Evolutionary conservation across 148 eudicot species (phyloP), one percentile per base, ranked within the genome.

Genomic region (Nepenthes gracilis): DNA sequence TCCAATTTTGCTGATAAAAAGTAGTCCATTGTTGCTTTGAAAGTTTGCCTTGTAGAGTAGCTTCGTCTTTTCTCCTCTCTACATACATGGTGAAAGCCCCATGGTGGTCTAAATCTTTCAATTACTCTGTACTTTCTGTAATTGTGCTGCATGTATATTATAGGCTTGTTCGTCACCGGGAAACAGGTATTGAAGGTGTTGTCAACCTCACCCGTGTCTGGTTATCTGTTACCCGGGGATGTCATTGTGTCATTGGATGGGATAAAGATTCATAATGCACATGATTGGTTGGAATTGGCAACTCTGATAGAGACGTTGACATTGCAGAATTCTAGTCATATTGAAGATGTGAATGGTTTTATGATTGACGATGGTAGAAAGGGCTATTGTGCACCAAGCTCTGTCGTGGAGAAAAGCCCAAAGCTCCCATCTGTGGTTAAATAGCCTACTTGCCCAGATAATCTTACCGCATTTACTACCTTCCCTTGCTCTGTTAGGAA

Each of bases 41-140:
- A 77, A 92, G 97, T 78, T 75, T 78, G 85, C 77, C 75, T 71
- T 92, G 98, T 70, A 83, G 83, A 57, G 66, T 85, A 73, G 79
- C 14, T 56, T 79, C 60, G 57, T 85, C 62, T 74, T 86, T 65
- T 72, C 73, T 72, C 98, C 98, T 64, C 72, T 92, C 49, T 92
- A 85, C 65, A 37, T 73, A 34, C 78, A 88, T 57, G 86, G 83
- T 33, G 85, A 81, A 67, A 75, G 82, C 71, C 88, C 85, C 62
- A 74, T 82, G 98, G 98, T 92, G 83, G 47, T 62, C 40, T 52
- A 32, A 57, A 59, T 15, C 33, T 52, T 9, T 55, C 6, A 33
- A 52, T 37, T 43, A 13, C 55, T 49, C 55, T 10, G 34, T 12
- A 23, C 6, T 55, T 51, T 33, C 15, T 65, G 12, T 5, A 11